Conservation (phyloP, 495 filamentous ascomycete species). For the Penicillium flavigenum region DNA sequence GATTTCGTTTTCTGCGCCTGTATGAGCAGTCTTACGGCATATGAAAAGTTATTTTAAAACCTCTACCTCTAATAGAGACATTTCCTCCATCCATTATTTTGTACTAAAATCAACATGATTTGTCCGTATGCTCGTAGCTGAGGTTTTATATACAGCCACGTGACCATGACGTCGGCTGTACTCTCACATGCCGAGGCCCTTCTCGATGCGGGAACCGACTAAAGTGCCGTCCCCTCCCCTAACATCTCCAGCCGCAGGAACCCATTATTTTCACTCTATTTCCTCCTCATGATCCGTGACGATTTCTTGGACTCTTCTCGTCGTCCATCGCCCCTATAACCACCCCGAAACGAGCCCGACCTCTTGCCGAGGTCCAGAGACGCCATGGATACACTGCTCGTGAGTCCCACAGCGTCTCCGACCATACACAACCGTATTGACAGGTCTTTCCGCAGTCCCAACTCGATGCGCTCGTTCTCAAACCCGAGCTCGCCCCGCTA, state of each 20-base stretch:
- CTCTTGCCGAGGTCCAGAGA: conserved; percentile 37
- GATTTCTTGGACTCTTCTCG: conserved; percentile 7
- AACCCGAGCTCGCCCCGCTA: conserved; percentile 78
- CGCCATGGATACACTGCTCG: conserved; percentile 44
- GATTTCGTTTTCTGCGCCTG: conserved; percentile 29
- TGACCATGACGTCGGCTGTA: conserved; percentile 45
- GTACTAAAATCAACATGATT: neutral
- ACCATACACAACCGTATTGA: conserved; percentile 18
- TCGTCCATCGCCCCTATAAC: conserved; percentile 19
- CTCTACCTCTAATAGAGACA: conserved; percentile 18
- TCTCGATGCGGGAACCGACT: conserved; percentile 27
- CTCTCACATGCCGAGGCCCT: conserved; percentile 50
- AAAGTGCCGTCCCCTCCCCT: conserved; percentile 31
- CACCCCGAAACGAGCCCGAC: conserved; percentile 21
- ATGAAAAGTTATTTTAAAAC: conserved; percentile 28
- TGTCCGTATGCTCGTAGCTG: neutral
- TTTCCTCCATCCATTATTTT: conserved; percentile 7
- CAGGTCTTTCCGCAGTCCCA: conserved; percentile 24
- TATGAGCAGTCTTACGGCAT: conserved; percentile 26
- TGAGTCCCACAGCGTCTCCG: conserved; percentile 18
- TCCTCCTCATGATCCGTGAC: conserved; percentile 12
- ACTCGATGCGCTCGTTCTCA: conserved; percentile 69
- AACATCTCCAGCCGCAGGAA: conserved; percentile 7
- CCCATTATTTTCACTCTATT: conserved; percentile 14
- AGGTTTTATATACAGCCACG: conserved; percentile 24